Conservation (phyloP, 495 filamentous ascomycete species). For the Penicillium dipodomyicola region DNA sequence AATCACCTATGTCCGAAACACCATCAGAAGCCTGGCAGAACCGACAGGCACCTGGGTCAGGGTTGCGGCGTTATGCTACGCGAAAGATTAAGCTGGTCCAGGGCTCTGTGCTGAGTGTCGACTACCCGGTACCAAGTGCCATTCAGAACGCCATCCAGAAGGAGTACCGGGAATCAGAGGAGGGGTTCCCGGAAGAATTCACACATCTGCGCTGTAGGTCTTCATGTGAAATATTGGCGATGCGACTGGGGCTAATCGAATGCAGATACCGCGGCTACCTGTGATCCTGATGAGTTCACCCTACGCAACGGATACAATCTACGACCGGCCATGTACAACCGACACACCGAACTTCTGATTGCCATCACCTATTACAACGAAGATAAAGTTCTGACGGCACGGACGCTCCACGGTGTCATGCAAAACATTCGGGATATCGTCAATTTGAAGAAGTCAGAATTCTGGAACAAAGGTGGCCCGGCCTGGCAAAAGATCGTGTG, state of each 20-base stretch:
- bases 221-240: neutral
- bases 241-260: constrained; percentile 4
- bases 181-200: constrained; percentile 76
- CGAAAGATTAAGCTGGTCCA: constrained; percentile 95
- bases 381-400: constrained; percentile 88
- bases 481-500: constrained; percentile 99
- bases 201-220: constrained; percentile 85
- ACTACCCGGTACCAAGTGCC: constrained; percentile 94
- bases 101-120: constrained; percentile 91
- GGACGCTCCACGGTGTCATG: constrained; percentile 96
- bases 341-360: constrained; percentile 93
- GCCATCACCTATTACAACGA: constrained; percentile 99
- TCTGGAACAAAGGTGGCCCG: constrained; percentile 98
- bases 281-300: constrained; percentile 97
- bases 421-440: constrained; percentile 98
- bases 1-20: constrained; percentile 38
- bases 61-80: constrained; percentile 84
- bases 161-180: constrained; percentile 87
- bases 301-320: constrained; percentile 98
- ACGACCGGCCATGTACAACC: constrained; percentile 96
- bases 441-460: constrained; percentile 95
- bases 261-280: constrained; percentile 91
- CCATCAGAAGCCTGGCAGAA: constrained; percentile 74
- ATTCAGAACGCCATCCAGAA: constrained; percentile 94
- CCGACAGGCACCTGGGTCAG: constrained; percentile 65